Base-by-base conservation (phyloP, 2,329 filamentous ascomycete genomes). In the Phymatotrichopsis omnivora region DNA sequence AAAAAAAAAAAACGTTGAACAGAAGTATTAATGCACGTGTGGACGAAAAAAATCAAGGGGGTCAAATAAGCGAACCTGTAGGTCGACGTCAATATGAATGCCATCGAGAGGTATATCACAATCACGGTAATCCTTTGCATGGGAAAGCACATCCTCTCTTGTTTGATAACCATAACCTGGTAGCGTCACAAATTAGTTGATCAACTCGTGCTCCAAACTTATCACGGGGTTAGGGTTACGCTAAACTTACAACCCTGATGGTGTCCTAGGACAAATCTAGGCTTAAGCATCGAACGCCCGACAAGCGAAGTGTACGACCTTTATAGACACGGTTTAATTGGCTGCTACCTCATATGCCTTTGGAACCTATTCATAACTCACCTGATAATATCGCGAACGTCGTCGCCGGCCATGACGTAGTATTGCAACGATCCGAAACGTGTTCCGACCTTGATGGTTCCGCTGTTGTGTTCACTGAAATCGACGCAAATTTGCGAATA, bases 401-500 rank as follows among this genome's bases (percentile, higher is more conserved):
- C 57, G 39, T 63, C 59, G 0, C 54, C 60, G 1, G 62, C 60
- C 3, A 62, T 54, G 42, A 64, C 54, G n/a, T 60, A 57, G 24
- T 50, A 56, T 16, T 61, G 53, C 35, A 64, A 62, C 14, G 52
- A 51, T 32, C 60, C 61, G 51, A 65, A 64, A 0, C 62, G 53
- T 7, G 62, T 63, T 0, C 56, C 63, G 1, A 64, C 46, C 0
- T 58, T 54, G 2, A 64, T 56, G 2, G 38, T 36, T 7, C 55
- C 55, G 0, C 47, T 31, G 4, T 62, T 56, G 2, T 49, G 58
- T 23, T 58, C 55, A 4, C 62, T 58, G 2, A 65, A 53, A 38
- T 65, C 63, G 2, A 65, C 53, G 8, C 57, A 60, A 17, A 64
- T 59, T n/a, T 65, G 63, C 0, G 63, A 65, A 49, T 63, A 64